Evolutionary conservation across 306 rosid genomes (phyloP).

Genomic region (Glycyrrhiza uralensis): DNA sequence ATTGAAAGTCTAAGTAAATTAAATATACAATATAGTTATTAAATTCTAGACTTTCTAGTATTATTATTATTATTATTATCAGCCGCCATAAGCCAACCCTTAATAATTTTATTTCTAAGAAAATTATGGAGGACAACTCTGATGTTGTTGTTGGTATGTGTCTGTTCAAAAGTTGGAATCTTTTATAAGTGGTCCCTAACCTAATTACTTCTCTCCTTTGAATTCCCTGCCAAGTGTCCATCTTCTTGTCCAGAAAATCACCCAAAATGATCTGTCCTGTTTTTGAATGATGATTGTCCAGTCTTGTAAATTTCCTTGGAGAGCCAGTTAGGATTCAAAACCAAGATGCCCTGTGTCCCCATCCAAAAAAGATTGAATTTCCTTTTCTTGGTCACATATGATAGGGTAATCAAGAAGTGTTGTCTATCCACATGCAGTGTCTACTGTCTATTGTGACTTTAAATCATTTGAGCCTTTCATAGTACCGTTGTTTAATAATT

Average conservation of each 20-base stretch:
- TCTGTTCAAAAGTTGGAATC: background rate
- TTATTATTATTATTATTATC: too few species aligned
- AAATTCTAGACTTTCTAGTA: too few species aligned
- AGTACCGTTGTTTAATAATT: too few species aligned
- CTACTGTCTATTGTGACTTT: background rate
- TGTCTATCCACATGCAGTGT: slow-evolving; percentile 1
- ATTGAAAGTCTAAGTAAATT: too few species aligned
- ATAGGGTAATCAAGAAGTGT: background rate
- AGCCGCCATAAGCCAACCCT: too few species aligned
- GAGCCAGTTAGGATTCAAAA: background rate
- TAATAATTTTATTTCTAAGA: too few species aligned
- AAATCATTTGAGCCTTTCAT: background rate
- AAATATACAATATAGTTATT: too few species aligned
- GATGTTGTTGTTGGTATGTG: background rate
- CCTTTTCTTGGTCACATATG: background rate
- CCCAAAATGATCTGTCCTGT: slow-evolving; percentile 17
- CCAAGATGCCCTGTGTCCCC: slow-evolving; percentile 23
- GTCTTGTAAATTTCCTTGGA: background rate
- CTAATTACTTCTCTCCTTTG: background rate
- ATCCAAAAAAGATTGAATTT: background rate
- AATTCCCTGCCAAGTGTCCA: slow-evolving; percentile 7
- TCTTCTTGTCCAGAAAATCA: background rate
- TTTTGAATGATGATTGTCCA: background rate
- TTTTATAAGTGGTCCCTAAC: slow-evolving; percentile 26
- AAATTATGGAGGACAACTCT: background rate